Base-by-base conservation (phyloP, 768 basidiomycete genomes). In the Panus rudis region DNA sequence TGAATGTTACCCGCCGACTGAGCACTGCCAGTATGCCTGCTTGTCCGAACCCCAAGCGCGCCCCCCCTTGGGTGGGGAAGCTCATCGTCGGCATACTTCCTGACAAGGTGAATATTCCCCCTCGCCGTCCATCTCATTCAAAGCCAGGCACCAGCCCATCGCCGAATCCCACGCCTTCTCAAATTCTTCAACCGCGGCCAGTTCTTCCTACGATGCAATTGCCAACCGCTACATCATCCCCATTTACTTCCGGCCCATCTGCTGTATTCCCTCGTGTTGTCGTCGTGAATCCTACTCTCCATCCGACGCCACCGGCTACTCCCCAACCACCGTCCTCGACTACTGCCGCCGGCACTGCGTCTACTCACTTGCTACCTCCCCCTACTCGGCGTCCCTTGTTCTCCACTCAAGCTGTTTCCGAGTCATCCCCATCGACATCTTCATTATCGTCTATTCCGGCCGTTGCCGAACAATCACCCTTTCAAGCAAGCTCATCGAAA, bases 221-320 rank as follows among this genome's bases (percentile, higher is more conserved):
- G 22, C 60, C 49, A 16, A 14, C 60, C 28, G 51, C 48, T 40
- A 50, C 53, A 30, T 44, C 54, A 19, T 41, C 61, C 16, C 49
- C 62, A 1, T 19, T 52, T 4, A 19, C 54, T 2, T 52, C 60
- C 21, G n/a, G n/a, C n/a, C n/a, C n/a, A n/a, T n/a, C n/a, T n/a
- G 52, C 47, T 48, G 62, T 41, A 53, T 67, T 74, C 24, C 81
- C 80, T 12, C 68, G 71, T 21, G 70, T 89, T 5, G 72, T 86
- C 13, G 71, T 89, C 17, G 78, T 87, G 7, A 79, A 82, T 51
- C 83, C 85, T 14, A 87, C 85, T 0, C 85, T 84, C 3, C 81
- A 81, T 50, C 83, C 81, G 1, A 89, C 87, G 1, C 85, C 87
- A 6, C 87, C 86, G 3, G 72, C 78, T 2, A 84, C 84, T 1